phyloP scores from a whole-genome alignment of 23 red algal species.

The Gracilaria gracilis region DNA sequence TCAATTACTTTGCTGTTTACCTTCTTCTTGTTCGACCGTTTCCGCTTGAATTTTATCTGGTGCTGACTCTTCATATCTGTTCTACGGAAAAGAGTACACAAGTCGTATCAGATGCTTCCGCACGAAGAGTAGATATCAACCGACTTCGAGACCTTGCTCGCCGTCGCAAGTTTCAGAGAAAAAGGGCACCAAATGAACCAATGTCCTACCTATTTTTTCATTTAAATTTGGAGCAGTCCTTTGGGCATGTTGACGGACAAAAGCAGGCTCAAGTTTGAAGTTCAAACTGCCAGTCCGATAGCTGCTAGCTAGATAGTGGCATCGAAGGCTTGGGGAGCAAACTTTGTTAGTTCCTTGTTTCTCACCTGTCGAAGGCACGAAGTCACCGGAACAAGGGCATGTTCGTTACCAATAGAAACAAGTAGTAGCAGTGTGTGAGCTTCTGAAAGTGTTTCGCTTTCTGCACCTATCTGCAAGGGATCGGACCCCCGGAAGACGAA shows the following conservation, averaged over 20 bases:
- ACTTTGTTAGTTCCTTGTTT: too few species aligned
- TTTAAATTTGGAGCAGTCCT: background rate
- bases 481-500: background rate
- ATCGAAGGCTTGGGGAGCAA: too few species aligned
- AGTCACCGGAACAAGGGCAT: background rate
- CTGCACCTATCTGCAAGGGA: background rate
- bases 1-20: slow-evolving; percentile 8
- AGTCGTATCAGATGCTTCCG: background rate
- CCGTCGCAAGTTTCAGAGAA: background rate
- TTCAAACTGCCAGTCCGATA: background rate
- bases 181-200: background rate
- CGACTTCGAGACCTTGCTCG: background rate
- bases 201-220: background rate
- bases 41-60: slow-evolving; percentile 62
- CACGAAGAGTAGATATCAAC: too few species aligned
- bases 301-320: too few species aligned
- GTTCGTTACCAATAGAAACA: background rate
- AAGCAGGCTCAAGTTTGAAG: background rate
- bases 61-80: slow-evolving; percentile 59
- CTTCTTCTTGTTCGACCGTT: background rate
- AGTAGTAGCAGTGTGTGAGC: background rate
- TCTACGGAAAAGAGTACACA: background rate
- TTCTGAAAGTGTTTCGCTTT: background rate
- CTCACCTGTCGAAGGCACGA: background rate
- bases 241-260: too few species aligned